phyloP scores from a whole-genome alignment of 2,329 filamentous ascomycete species.

The Elsinoe perseae region DNA sequence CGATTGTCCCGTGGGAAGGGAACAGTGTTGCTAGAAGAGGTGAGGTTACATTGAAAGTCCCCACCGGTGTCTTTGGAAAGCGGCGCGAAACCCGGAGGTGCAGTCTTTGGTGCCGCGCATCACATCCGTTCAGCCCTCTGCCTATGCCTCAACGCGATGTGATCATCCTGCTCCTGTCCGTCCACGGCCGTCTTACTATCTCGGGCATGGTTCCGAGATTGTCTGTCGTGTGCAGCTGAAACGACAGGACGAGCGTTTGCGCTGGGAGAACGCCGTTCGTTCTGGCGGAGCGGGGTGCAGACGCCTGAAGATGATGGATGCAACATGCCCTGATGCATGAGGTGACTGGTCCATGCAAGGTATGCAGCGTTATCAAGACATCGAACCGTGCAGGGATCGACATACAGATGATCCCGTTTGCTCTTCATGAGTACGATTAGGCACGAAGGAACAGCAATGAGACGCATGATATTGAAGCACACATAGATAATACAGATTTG shows the following conservation, averaged over 20 bases:
- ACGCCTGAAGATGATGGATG: slow-evolving; percentile 2
- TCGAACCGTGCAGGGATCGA: not conserved
- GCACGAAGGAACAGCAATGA: not conserved
- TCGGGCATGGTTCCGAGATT: not conserved
- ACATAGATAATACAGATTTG: slow-evolving; percentile 2
- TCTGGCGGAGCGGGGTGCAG: slow-evolving; percentile 1
- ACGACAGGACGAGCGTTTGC: not conserved
- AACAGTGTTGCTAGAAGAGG: not conserved
- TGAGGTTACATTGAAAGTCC: slow-evolving; percentile 6
- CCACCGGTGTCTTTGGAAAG: not conserved
- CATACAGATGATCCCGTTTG: not conserved
- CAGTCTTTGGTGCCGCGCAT: not conserved
- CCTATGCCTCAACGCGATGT: not conserved
- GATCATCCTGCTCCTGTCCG: slow-evolving; percentile 8
- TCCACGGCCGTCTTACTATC: not conserved
- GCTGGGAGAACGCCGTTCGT: not conserved
- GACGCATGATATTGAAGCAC: slow-evolving; percentile 8
- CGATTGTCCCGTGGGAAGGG: not conserved
- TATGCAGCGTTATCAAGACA: not conserved
- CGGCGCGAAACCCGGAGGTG: not conserved
- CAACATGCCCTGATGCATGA: not conserved
- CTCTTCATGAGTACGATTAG: not conserved
- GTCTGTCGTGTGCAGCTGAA: not conserved
- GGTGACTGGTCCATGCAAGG: not conserved
- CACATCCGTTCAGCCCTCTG: not conserved